phyloP scores from a whole-genome alignment of 208 protist genomes.

The Leishmania turanica region DNA sequence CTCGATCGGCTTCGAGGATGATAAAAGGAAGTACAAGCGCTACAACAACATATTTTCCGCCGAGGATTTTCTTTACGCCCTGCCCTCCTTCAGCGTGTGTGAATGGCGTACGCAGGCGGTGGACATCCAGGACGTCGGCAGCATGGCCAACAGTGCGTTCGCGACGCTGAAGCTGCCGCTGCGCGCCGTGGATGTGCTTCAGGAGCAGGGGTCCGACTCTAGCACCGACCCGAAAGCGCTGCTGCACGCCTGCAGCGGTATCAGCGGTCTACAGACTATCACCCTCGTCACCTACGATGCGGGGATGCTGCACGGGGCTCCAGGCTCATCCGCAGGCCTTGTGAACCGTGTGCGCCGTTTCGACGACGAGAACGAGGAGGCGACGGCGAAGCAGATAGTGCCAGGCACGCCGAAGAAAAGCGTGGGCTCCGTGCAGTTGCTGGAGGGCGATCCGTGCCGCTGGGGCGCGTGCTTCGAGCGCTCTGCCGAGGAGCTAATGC shows the following conservation, averaged over 20 bases:
- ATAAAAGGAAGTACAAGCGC: constrained; percentile 60
- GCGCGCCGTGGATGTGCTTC: constrained; percentile 45
- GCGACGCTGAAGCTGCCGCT: constrained; percentile 66
- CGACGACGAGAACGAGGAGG: constrained; percentile 21
- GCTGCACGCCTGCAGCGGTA: constrained; percentile 58
- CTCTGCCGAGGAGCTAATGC: constrained; percentile 49
- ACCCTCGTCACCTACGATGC: constrained; percentile 84
- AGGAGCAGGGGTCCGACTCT: constrained; percentile 13
- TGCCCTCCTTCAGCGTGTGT: constrained; percentile 73
- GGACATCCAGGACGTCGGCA: constrained; percentile 44
- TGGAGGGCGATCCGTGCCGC: constrained; percentile 81
- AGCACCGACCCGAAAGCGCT: constrained; percentile 32
- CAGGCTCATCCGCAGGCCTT: constrained; percentile 69
- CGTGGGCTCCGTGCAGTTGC: constrained; percentile 66
- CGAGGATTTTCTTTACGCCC: constrained; percentile 85
- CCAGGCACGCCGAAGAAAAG: constrained; percentile 13
- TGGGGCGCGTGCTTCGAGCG: constrained; percentile 69
- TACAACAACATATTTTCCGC: constrained; percentile 88
- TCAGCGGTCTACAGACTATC: constrained; percentile 66
- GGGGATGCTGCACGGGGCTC: constrained; percentile 69
- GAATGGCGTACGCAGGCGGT: constrained; percentile 44
- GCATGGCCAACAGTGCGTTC: constrained; percentile 71
- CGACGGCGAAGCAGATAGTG: constrained; percentile 5
- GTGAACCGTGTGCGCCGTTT: constrained; percentile 66
- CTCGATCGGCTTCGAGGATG: constrained; percentile 43